Conservation (phyloP, 1,284 basidiomycete genomes). For the Austropuccinia psidii region DNA sequence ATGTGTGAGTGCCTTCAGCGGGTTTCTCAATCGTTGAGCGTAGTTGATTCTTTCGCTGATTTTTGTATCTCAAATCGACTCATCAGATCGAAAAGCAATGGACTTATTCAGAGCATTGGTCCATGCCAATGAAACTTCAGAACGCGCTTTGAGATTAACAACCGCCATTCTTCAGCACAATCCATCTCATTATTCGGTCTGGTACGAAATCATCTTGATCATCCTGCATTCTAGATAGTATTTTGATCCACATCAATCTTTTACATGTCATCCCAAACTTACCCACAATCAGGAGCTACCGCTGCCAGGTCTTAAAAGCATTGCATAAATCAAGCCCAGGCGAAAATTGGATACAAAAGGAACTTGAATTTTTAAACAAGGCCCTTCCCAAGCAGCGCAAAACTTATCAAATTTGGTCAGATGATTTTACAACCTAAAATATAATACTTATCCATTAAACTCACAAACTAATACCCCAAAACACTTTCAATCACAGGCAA, state of each 20-base stretch:
- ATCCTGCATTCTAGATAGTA: constrained; percentile 40
- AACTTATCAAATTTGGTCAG: constrained; percentile 85
- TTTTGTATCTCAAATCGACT: background rate
- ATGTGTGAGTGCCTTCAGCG: background rate
- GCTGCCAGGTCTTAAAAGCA: constrained; percentile 67
- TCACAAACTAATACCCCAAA: background rate
- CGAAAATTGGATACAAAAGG: constrained; percentile 58
- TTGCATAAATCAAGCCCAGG: constrained; percentile 52
- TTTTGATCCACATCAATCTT: constrained; percentile 10
- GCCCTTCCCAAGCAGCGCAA: constrained; percentile 74
- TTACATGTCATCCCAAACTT: background rate
- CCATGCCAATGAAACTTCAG: constrained; percentile 64
- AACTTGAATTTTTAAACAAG: constrained; percentile 73
- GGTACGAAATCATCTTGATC: constrained; percentile 53
- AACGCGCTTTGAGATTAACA: constrained; percentile 72
- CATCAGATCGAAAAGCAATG: constrained; percentile 82
- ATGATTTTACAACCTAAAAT: background rate
- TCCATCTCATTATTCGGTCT: constrained; percentile 88
- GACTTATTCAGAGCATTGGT: constrained; percentile 80
- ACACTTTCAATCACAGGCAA: constrained; percentile 53
- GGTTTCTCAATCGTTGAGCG: background rate
- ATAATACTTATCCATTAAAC: background rate
- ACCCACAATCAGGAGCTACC: constrained; percentile 71
- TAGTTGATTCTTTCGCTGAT: background rate
- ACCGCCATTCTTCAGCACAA: constrained; percentile 76